Conservation (phyloP, 1,139 yeast genomes). For the Candida neerlandica region DNA sequence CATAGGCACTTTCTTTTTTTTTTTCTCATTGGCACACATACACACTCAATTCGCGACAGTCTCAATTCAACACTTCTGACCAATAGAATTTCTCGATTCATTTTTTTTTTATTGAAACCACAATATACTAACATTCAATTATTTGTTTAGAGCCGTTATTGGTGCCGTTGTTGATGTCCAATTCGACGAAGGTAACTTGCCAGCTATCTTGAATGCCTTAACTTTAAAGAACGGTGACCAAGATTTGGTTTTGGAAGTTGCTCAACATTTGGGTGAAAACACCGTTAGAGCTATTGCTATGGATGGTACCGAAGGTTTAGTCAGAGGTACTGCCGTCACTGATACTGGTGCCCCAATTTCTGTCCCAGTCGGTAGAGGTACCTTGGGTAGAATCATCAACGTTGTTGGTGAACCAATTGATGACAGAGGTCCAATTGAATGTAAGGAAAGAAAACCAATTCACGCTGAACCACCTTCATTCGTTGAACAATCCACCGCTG, state of each 20-base stretch:
- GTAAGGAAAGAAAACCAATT: slow-evolving; percentile 92
- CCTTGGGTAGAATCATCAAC: slow-evolving; percentile 97
- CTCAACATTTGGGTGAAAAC: slow-evolving; percentile 99
- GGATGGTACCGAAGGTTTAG: slow-evolving; percentile 99
- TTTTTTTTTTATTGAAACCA: not conserved
- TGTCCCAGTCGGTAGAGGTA: slow-evolving; percentile 99
- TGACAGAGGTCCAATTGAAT: slow-evolving; percentile 97
- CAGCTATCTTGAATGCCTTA: slow-evolving; percentile 96
- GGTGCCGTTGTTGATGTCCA: slow-evolving; percentile 99
- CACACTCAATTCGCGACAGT: not conserved
- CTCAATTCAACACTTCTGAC: not conserved
- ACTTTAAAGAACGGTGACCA: slow-evolving; percentile 74
- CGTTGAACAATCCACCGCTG: slow-evolving; percentile 95
- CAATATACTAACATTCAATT: slow-evolving; percentile 11
- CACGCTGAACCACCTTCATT: slow-evolving; percentile 97
- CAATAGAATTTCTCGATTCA: slow-evolving; percentile 7
- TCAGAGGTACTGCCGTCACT: slow-evolving; percentile 88
- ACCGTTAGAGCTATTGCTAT: slow-evolving; percentile 99
- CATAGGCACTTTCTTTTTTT: slow-evolving; percentile 1
- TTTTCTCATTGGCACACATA: slow-evolving; percentile 15
- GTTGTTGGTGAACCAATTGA: slow-evolving; percentile 99
- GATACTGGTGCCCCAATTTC: slow-evolving; percentile 99
- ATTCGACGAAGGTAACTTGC: slow-evolving; percentile 95
- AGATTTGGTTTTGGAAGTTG: slow-evolving; percentile 91
- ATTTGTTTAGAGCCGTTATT: slow-evolving; percentile 77